Evolutionary conservation across 805 yeast species (phyloP).

Genomic region (Metschnikowia borealis): DNA sequence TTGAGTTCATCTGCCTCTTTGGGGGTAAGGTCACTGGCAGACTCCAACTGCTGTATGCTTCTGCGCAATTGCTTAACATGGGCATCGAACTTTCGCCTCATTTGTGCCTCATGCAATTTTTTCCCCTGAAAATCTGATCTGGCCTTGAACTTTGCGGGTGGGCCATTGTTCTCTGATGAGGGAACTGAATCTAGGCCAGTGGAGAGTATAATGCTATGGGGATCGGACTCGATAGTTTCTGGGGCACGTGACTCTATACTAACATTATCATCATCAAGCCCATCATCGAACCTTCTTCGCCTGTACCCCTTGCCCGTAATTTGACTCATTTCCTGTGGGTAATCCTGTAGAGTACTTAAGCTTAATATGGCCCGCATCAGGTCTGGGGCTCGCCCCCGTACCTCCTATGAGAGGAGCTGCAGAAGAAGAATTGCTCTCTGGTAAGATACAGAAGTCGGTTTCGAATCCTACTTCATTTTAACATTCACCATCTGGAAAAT

Average conservation of each 20-base stretch:
- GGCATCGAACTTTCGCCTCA: slow-evolving; percentile 8
- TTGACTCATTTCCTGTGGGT: slow-evolving; percentile 1
- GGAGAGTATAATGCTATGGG: neutral
- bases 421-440: neutral
- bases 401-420: neutral
- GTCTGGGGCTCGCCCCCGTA: slow-evolving; percentile 4
- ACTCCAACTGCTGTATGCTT: slow-evolving; percentile 4
- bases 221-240: neutral
- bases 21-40: slow-evolving; percentile 10
- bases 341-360: too few relatives aligned
- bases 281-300: slow-evolving; percentile 2
- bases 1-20: slow-evolving; percentile 11
- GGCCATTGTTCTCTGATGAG: neutral
- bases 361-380: neutral
- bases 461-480: neutral
- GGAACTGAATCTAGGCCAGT: neutral
- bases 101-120: neutral
- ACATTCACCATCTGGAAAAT: neutral
- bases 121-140: neutral
- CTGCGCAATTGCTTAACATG: neutral
- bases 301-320: slow-evolving; percentile 6
- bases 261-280: neutral
- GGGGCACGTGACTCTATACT: neutral
- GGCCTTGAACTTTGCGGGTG: neutral
- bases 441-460: too few relatives aligned